Base-by-base conservation (phyloP, 78 protist species). In the Dictyostelium capitatum region DNA sequence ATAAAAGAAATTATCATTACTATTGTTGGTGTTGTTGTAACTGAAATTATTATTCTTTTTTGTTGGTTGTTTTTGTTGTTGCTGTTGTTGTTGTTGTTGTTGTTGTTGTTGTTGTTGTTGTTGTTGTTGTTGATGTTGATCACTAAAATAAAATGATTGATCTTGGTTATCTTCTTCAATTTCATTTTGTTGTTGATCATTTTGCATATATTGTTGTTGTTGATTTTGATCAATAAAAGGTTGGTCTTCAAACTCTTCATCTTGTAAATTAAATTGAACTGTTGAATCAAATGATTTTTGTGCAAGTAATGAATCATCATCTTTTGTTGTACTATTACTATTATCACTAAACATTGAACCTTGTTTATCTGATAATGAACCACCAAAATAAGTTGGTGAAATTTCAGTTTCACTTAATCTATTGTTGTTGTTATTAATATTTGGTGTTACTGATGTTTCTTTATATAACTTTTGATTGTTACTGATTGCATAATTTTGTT, bases 211-310 rank as follows among this genome's bases (percentile, higher is more conserved):
- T 23, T 62, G 43, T 62, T 30, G 70, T 23, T 25, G 12, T 25
- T 62, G 43, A 23, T 30, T 11, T 62, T 62, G 23, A 25, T 32
- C 28, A 62, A n/a, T 62, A 25, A 25, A 62, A 25, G 43, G 43
- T 37, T 37, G 43, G 2, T 37, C 43, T 37, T 37, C 43, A 37
- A 37, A 37, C 1, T 37, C 43, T 37, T 62, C 70, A 25, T 62
- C 37, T 62, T 62, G 70, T 25, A 62, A 37, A 4, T 62, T 32
- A n/a, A 62, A 62, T 25, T 62, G 28, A 11, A 62, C n/a, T 23
- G 70, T 0, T 62, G 70, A 62, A 25, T 62, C 70, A 62, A 62
- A 62, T 62, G 70, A 62, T 62, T 62, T 62, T 62, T 62, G 70
- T 23, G 14, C 43, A 25, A 23, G 8, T 25, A 62, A 62, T 62